Percentiles rank a stretch among this genome's conserved stretches.
Evolutionary conservation across 2,329 filamentous ascomycete species (phyloP).

Genomic region (Alternaria incomplexa): DNA sequence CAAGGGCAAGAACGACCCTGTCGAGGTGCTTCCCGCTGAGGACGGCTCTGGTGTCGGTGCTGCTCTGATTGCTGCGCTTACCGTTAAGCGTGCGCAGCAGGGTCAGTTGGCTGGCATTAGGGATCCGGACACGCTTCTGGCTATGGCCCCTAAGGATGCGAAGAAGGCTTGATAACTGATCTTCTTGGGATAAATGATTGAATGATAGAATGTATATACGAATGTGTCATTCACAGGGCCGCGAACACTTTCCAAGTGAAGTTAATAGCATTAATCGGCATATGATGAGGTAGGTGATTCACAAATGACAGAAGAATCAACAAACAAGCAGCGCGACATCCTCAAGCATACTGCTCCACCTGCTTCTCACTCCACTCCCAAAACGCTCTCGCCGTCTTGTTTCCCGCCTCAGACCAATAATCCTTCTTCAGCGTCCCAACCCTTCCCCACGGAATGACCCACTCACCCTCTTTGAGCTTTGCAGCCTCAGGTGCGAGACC

Average conservation of each 20-base stretch:
- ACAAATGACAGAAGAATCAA: too few relatives aligned
- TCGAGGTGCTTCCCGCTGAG: slow-evolving; percentile 88
- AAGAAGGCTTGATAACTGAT: not conserved
- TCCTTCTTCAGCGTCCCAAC: slow-evolving; percentile 19
- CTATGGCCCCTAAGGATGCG: slow-evolving; percentile 26
- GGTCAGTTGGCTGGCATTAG: slow-evolving; percentile 66
- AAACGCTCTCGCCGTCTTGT: slow-evolving; percentile 48
- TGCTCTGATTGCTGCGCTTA: slow-evolving; percentile 83
- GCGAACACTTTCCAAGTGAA: too few relatives aligned
- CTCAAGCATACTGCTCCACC: slow-evolving; percentile 19
- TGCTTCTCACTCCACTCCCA: slow-evolving; percentile 56
- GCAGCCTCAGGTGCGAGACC: slow-evolving; percentile 23
- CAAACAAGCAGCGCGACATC: too few relatives aligned
- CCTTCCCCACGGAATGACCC: slow-evolving; percentile 57
- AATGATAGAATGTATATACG: slow-evolving; percentile 3
- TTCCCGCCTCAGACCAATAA: slow-evolving; percentile 33
- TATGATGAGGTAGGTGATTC: too few relatives aligned
- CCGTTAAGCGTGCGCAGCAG: slow-evolving; percentile 66
- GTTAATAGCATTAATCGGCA: too few relatives aligned
- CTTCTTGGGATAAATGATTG: not conserved
- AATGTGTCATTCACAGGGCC: not conserved
- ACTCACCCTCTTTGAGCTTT: slow-evolving; percentile 39
- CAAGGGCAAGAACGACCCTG: slow-evolving; percentile 69
- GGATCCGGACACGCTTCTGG: slow-evolving; percentile 55
- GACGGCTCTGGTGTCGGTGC: slow-evolving; percentile 98